These are phyloP conservation scores for Boletus rubescentipes DNA, from an alignment of 768 basidiomycete species.

Conservation along the genomic window DNA sequence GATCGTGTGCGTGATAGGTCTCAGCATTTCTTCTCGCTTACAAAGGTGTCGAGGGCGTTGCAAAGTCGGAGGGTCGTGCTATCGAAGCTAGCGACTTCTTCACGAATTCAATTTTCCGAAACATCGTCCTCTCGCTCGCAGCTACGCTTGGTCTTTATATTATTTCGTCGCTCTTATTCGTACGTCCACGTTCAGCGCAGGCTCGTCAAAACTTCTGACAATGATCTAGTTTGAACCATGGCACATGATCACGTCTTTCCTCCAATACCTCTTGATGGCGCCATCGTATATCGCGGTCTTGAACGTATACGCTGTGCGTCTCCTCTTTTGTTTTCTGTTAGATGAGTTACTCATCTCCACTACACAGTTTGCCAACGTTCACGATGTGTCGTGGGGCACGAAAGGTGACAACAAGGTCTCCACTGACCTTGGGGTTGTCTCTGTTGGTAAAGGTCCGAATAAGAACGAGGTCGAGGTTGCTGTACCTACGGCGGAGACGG, in stretches of 20 bases:
- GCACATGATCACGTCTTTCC: conserved; percentile 96
- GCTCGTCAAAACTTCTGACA: background rate
- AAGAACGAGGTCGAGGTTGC: conserved; percentile 85
- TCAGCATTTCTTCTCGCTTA: conserved; percentile 81
- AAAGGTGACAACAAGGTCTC: conserved; percentile 89
- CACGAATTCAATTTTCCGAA: conserved; percentile 75
- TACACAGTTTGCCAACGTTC: conserved; percentile 76
- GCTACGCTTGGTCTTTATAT: conserved; percentile 92
- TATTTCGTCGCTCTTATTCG: conserved; percentile 78
- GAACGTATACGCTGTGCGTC: conserved; percentile 77
- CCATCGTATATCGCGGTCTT: conserved; percentile 93
- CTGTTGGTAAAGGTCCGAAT: conserved; percentile 49
- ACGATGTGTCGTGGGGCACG: conserved; percentile 94
- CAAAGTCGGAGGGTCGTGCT: conserved; percentile 42
- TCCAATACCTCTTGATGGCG: conserved; percentile 90
- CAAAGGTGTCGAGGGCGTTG: conserved; percentile 70
- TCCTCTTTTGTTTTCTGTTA: background rate
- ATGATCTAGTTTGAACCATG: conserved; percentile 84
- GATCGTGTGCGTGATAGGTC: conserved; percentile 41
- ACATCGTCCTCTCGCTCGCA: conserved; percentile 80
- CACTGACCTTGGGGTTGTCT: conserved; percentile 84
- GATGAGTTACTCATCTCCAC: background rate
- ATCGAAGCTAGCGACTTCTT: conserved; percentile 63
- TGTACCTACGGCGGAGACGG: conserved; percentile 84
- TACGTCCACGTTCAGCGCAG: conserved; percentile 41